A percentile compares a stretch with the other conserved stretches of the same genome.
These are phyloP conservation scores for Apophysomyces variabilis DNA, from an alignment of 371 early-diverging fungal species.

Conservation along the genomic window DNA sequence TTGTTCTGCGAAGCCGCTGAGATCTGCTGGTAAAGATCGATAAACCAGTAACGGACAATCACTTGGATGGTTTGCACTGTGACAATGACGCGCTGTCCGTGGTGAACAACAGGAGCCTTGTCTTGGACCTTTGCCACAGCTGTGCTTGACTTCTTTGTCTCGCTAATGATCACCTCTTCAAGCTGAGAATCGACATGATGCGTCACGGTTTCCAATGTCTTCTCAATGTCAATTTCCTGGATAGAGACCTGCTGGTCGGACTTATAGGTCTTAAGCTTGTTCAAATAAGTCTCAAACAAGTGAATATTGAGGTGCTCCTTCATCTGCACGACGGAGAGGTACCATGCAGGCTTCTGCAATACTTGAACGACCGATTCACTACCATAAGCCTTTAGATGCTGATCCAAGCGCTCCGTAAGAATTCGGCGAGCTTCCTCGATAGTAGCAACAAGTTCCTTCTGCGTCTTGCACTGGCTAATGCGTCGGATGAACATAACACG, in stretches of 20 bases:
- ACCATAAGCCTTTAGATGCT: conserved; percentile 24
- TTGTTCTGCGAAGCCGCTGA: conserved; percentile 19
- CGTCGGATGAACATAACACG: conserved; percentile 30
- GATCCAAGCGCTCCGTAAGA: conserved; percentile 22
- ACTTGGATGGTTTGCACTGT: conserved; percentile 23
- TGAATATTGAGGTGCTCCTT: neutral
- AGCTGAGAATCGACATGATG: conserved; percentile 19
- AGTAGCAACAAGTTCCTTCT: conserved; percentile 31
- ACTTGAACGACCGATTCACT: conserved; percentile 21
- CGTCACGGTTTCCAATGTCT: conserved; percentile 10
- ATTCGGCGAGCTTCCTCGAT: conserved; percentile 31
- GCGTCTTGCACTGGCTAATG: conserved; percentile 22
- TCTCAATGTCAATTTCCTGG: conserved; percentile 13
- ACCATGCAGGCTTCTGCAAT: conserved; percentile 31
- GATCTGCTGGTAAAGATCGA: conserved; percentile 18
- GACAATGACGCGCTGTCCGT: conserved; percentile 17
- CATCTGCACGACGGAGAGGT: neutral
- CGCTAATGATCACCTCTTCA: conserved; percentile 10
- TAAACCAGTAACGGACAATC: conserved; percentile 31
- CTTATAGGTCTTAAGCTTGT: conserved; percentile 15
- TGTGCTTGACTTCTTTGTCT: conserved; percentile 7
- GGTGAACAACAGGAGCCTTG: neutral
- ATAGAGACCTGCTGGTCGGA: conserved; percentile 15
- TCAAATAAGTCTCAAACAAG: conserved; percentile 17
- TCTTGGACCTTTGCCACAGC: neutral